Evolutionary conservation across 1,284 basidiomycete species (phyloP).

Genomic region (Heterobasidion annosum): DNA sequence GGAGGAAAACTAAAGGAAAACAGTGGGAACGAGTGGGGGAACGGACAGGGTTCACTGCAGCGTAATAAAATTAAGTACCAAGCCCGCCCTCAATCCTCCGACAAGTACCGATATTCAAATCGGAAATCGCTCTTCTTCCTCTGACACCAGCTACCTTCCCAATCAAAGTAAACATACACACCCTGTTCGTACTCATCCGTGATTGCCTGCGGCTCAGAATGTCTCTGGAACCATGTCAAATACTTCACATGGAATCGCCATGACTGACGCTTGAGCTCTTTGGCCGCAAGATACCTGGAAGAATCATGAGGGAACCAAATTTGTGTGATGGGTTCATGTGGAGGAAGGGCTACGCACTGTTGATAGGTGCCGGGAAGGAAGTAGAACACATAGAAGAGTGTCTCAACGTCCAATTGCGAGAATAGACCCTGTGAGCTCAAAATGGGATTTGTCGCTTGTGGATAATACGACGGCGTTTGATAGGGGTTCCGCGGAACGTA

Average conservation of each 20-base stretch:
- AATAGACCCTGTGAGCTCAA: conserved; percentile 86
- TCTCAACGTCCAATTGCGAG: conserved; percentile 92
- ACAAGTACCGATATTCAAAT: conserved; percentile 89
- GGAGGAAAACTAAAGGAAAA: neutral
- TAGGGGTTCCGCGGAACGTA: conserved; percentile 93
- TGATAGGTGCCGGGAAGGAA: conserved; percentile 96
- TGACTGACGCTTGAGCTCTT: conserved; percentile 94
- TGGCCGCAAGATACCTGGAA: conserved; percentile 85
- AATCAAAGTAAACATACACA: conserved; percentile 95
- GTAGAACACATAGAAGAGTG: conserved; percentile 99
- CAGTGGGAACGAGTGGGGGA: neutral
- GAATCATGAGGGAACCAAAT: neutral
- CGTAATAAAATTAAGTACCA: neutral
- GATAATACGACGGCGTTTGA: conserved; percentile 91
- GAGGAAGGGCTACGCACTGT: conserved; percentile 52
- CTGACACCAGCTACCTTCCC: conserved; percentile 98
- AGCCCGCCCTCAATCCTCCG: conserved; percentile 60
- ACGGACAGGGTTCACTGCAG: neutral
- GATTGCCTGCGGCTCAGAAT: conserved; percentile 98
- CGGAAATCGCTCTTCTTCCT: conserved; percentile 97
- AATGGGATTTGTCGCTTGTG: conserved; percentile 77
- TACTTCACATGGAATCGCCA: conserved; percentile 99
- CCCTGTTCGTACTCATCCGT: conserved; percentile 99
- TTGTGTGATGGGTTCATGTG: neutral
- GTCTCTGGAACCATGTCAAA: conserved; percentile 99